Percentiles rank a stretch among this genome's conserved stretches.
Evolutionary conservation across 805 yeast genomes (phyloP).

Genomic region (Ogataea ganodermae): DNA sequence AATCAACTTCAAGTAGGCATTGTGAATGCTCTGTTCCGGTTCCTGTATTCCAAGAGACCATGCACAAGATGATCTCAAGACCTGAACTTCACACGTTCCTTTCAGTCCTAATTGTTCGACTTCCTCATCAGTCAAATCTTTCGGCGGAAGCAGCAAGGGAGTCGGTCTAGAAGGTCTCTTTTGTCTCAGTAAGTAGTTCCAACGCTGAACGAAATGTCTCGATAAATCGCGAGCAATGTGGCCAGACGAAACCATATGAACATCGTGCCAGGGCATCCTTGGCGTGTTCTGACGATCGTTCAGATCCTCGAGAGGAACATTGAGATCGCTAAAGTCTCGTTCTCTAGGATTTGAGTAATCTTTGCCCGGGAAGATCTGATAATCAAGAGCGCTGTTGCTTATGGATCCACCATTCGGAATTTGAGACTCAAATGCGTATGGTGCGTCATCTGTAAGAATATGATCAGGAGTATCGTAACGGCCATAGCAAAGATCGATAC

Average conservation of each 20-base stretch:
- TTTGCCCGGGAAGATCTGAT: conserved; percentile 89
- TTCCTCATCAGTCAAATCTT: conserved; percentile 78
- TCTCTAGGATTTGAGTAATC: conserved; percentile 96
- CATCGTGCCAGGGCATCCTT: conserved; percentile 99
- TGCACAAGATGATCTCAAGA: conserved; percentile 82
- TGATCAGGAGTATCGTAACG: conserved; percentile 97
- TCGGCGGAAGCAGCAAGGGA: conserved; percentile 89
- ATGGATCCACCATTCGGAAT: conserved; percentile 17
- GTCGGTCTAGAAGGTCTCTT: conserved; percentile 94
- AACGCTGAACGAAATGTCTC: conserved; percentile 94
- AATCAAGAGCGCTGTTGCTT: conserved; percentile 31
- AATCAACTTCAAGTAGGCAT: conserved; percentile 86
- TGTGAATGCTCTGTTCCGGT: conserved; percentile 86
- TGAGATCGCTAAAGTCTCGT: conserved; percentile 78
- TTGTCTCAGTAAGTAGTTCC: conserved; percentile 92
- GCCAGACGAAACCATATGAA: conserved; percentile 93
- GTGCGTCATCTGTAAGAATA: conserved; percentile 72
- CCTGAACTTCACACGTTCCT: conserved; percentile 91
- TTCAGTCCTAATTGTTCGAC: conserved; percentile 57
- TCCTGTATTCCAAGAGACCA: conserved; percentile 93
- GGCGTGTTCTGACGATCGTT: conserved; percentile 80
- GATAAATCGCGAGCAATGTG: conserved; percentile 91
- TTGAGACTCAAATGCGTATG: conserved; percentile 34
- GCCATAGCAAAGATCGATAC: conserved; percentile 94
- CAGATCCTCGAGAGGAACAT: conserved; percentile 89